Evolutionary conservation across 495 filamentous ascomycete species (phyloP), one percentile per base, ranked within the genome.

Genomic region (Acidomyces sp.): DNA sequence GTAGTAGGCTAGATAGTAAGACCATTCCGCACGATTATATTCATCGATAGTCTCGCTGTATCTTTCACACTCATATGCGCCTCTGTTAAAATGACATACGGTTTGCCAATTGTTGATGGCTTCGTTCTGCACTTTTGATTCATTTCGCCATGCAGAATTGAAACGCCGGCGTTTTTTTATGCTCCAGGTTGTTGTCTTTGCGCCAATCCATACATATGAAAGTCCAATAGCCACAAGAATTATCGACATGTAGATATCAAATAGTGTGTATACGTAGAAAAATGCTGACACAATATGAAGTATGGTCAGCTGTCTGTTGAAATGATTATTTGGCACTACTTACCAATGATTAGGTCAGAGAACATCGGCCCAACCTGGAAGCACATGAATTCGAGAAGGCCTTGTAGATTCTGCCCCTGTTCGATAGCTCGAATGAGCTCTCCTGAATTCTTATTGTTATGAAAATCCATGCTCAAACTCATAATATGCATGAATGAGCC

Each of bases 401-500:
- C 66, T 27, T 69, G 71, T 11, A 87, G 63, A 26, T 72, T 71
- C 20, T 66, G 57, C 5, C 78, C 83, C 46, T 78, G 75, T 21
- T 65, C 64, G 21, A 87, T 71, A 2, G 80, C 72, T 48, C 74
- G 67, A 45, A 72, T 73, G 24, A 87, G 65, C 49, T 85, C 78
- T 5, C 75, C 81, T 3, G 74, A 77, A 39, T 71, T 72, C 61
- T 85, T 85, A 37, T 69, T 69, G 43, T 77, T 77, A 53, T 90
- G 82, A 44, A 85, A 87, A 50, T 88, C 82, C 44, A 76, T 78
- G 0, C 79, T 85, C 18, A 90, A 67, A 37, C 67, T 70, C 72
- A 88, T 82, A 18, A 87, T 66, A 46, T 87, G 80, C 30, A 75
- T 71, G 53, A 82, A 86, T 3, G 81, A 73, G 0, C 75, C 73